phyloP scores from a whole-genome alignment of 1,284 basidiomycete species.

The Ustilago crameri region DNA sequence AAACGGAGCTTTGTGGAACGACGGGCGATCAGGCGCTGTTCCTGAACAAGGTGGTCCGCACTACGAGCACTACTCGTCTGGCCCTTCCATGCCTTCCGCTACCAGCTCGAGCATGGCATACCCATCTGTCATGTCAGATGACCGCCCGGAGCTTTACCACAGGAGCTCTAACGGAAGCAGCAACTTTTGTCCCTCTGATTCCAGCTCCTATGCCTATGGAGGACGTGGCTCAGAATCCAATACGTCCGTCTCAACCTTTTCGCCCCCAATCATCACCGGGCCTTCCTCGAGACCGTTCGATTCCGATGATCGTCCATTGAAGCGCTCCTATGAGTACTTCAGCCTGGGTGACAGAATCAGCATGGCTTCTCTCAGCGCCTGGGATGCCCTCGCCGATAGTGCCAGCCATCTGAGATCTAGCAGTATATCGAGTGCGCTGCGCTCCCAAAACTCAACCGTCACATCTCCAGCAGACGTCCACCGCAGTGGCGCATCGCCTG shows the following conservation, averaged over 20 bases:
- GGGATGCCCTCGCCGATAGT: slow-evolving; percentile 44
- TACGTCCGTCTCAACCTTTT: slow-evolving; percentile 26
- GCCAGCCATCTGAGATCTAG: slow-evolving; percentile 37
- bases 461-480: slow-evolving; percentile 42
- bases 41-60: slow-evolving; percentile 9
- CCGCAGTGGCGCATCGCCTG: slow-evolving; percentile 32
- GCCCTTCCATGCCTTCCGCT: neutral
- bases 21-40: neutral
- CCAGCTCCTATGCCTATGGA: slow-evolving; percentile 17
- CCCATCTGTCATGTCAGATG: slow-evolving; percentile 1
- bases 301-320: slow-evolving; percentile 26
- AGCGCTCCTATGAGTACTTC: slow-evolving; percentile 21
- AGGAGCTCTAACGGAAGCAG: slow-evolving; percentile 35
- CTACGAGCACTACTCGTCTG: slow-evolving; percentile 24
- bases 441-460: slow-evolving; percentile 38
- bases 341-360: slow-evolving; percentile 21
- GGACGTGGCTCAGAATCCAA: slow-evolving; percentile 21
- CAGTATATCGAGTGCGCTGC: slow-evolving; percentile 35
- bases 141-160: slow-evolving; percentile 27
- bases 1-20: slow-evolving; percentile 2
- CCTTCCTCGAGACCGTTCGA: slow-evolving; percentile 29
- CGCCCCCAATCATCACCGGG: slow-evolving; percentile 21
- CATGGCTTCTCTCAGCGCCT: slow-evolving; percentile 35
- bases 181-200: slow-evolving; percentile 24
- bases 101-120: slow-evolving; percentile 4